phyloP scores from a whole-genome alignment of 1,139 yeast species.

The Petasospora rhodanensis region DNA sequence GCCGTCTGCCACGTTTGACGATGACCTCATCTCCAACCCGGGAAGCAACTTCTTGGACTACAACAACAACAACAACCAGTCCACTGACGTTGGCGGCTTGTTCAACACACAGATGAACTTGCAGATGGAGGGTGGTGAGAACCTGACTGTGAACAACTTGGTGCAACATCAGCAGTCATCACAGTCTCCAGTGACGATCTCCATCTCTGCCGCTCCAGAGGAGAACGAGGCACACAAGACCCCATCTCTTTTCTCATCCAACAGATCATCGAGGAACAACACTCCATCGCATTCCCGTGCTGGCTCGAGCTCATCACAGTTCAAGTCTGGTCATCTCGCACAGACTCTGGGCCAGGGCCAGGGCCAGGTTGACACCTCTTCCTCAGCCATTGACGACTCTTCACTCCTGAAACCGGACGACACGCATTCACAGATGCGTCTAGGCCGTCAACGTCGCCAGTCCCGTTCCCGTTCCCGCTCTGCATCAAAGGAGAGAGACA shows the following conservation, averaged over 20 bases:
- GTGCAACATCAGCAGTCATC: no score
- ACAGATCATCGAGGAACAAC: constrained; percentile 20
- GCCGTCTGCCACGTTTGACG: no score
- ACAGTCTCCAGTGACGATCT: constrained; percentile 18
- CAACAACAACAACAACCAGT: constrained; percentile 4
- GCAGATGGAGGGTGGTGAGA: no score
- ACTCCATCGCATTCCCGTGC: constrained; percentile 21
- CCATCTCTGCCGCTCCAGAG: constrained; percentile 22
- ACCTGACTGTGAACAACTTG: no score
- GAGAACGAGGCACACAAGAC: constrained; percentile 11
- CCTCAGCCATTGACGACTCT: constrained; percentile 9
- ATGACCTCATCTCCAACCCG: constrained; percentile 10
- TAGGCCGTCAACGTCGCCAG: constrained; percentile 23
- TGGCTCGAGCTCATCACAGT: constrained; percentile 12
- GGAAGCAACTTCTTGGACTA: constrained; percentile 9
- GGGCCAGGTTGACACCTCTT: no score
- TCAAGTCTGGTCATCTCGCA: constrained; percentile 19
- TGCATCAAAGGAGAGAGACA: constrained; percentile 22
- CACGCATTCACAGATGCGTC: constrained; percentile 19
- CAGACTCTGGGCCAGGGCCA: not conserved
- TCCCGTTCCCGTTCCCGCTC: constrained; percentile 22
- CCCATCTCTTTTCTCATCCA: constrained; percentile 24
- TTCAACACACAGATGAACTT: constrained; percentile 12
- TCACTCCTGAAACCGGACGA: constrained; percentile 17
- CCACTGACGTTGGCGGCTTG: no score